Evolutionary conservation across 257 asterid species (phyloP).

Genomic region (Solanum arcanum): DNA sequence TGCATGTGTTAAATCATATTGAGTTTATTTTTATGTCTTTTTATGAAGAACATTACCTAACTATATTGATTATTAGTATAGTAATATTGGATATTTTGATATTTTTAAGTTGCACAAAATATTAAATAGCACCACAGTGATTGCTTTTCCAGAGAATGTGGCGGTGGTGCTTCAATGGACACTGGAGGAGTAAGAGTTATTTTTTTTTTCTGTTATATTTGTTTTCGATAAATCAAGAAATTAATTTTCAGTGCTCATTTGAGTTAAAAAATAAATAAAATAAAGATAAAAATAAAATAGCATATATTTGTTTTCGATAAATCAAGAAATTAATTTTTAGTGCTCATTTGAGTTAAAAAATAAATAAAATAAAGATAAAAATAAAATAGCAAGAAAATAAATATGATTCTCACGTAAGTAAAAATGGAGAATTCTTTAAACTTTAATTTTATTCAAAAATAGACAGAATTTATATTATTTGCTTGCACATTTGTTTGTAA

Average conservation of each 20-base stretch:
- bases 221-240: neutral
- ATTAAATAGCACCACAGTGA: neutral
- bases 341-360: too few relatives aligned
- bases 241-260: neutral
- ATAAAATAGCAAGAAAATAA: neutral
- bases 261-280: too few relatives aligned
- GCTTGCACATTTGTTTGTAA: neutral
- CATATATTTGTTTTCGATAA: neutral
- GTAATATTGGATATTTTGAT: too few relatives aligned
- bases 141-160: neutral
- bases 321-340: too few relatives aligned
- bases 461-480: too few relatives aligned
- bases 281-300: neutral
- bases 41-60: neutral
- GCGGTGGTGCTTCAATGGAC: neutral
- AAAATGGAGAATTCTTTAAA: neutral
- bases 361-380: too few relatives aligned
- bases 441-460: neutral
- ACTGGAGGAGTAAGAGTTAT: neutral
- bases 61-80: neutral
- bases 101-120: neutral
- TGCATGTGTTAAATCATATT: too few relatives aligned
- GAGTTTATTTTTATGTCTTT: neutral
- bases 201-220: too few relatives aligned
- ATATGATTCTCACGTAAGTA: neutral